These are phyloP conservation scores for Xylariales sp. DNA, from an alignment of 2,329 filamentous ascomycete species.

Conservation along the genomic window DNA sequence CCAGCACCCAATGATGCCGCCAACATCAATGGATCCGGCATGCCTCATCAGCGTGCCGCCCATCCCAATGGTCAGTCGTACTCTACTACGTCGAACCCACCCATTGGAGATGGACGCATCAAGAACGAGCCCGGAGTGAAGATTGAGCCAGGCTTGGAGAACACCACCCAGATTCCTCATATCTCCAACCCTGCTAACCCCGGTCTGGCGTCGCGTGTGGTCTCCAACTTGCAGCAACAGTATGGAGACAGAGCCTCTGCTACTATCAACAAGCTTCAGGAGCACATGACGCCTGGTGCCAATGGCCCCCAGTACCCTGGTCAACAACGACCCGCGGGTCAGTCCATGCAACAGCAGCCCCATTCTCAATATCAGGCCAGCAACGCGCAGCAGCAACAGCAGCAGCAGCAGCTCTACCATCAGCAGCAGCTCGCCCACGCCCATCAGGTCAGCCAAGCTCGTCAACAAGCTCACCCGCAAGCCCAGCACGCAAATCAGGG, in stretches of 20 bases:
- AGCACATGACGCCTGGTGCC: slow-evolving; percentile 28
- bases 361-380: slow-evolving; percentile 19
- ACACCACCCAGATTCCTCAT: slow-evolving; percentile 33
- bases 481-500: neutral
- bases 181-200: slow-evolving; percentile 28
- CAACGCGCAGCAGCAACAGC: slow-evolving; percentile 27
- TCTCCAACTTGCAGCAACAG: slow-evolving; percentile 50
- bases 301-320: slow-evolving; percentile 20
- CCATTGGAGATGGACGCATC: too few species aligned
- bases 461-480: slow-evolving; percentile 17
- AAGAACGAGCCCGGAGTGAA: slow-evolving; percentile 45
- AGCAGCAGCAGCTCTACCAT: slow-evolving; percentile 16
- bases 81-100: slow-evolving; percentile 20
- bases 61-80: slow-evolving; percentile 15
- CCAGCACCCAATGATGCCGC: slow-evolving; percentile 5
- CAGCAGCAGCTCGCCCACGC: slow-evolving; percentile 30
- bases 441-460: slow-evolving; percentile 22
- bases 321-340: slow-evolving; percentile 21
- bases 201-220: slow-evolving; percentile 50
- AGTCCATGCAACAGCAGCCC: slow-evolving; percentile 19
- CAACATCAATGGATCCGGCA: slow-evolving; percentile 22
- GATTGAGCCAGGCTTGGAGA: slow-evolving; percentile 39
- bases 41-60: slow-evolving; percentile 22
- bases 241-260: slow-evolving; percentile 62
- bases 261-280: slow-evolving; percentile 60